A percentile compares a stretch with the other conserved stretches of the same genome.
Conservation (phyloP, 768 basidiomycete species). For the Solioccasus polychromus region DNA sequence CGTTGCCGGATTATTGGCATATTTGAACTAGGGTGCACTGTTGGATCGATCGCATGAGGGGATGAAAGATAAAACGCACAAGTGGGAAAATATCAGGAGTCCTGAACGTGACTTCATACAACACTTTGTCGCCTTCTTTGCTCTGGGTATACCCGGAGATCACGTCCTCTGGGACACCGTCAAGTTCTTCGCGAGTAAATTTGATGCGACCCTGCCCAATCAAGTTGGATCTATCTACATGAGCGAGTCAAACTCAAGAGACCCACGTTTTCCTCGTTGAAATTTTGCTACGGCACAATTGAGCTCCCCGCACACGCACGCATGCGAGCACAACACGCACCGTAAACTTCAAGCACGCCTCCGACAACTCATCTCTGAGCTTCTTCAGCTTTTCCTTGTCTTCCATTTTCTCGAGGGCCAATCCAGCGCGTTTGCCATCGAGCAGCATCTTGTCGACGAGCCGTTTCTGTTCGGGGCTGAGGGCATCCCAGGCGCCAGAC, state of each 20-base stretch:
- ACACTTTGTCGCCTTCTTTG: conserved; percentile 51
- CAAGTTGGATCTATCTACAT: conserved; percentile 1
- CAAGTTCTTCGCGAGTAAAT: conserved; percentile 71
- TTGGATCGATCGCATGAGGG: neutral
- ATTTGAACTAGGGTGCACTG: conserved; percentile 64
- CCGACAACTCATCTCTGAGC: conserved; percentile 75
- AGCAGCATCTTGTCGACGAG: conserved; percentile 80
- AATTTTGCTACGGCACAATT: conserved; percentile 65
- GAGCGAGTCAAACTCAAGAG: neutral
- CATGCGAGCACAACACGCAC: conserved; percentile 41
- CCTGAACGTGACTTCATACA: conserved; percentile 77
- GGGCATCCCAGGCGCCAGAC: conserved; percentile 57
- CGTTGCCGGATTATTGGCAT: conserved; percentile 66
- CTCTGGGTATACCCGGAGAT: conserved; percentile 73
- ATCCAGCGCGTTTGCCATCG: conserved; percentile 77
- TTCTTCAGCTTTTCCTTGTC: conserved; percentile 48
- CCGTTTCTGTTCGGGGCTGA: conserved; percentile 66
- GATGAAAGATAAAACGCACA: conserved; percentile 38
- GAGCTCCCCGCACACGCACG: neutral
- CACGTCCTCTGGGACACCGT: conserved; percentile 79
- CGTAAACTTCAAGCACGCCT: conserved; percentile 74
- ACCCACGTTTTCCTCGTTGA: conserved; percentile 80
- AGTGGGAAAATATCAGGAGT: conserved; percentile 80
- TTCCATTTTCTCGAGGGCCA: conserved; percentile 66
- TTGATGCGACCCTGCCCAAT: conserved; percentile 49